A percentile compares a stretch with the other conserved stretches of the same genome.
These are phyloP conservation scores for Penicillium sp. DNA, from an alignment of 2,329 filamentous ascomycete genomes.

Conservation along the genomic window DNA sequence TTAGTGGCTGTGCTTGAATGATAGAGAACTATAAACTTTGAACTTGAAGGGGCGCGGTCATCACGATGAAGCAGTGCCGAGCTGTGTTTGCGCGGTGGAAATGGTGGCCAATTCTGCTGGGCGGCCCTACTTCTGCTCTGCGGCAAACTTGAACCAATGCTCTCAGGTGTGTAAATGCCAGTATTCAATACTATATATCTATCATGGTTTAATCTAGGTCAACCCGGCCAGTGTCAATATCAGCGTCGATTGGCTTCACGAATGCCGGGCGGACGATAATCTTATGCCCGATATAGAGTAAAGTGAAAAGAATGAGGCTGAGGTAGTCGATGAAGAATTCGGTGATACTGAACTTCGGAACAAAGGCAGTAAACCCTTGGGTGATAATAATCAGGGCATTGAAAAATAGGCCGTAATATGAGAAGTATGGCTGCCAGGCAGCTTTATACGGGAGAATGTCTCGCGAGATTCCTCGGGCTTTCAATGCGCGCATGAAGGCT, in stretches of 20 bases:
- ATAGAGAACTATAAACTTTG: too few species aligned
- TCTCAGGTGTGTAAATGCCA: too few species aligned
- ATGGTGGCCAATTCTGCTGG: background rate
- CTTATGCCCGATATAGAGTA: background rate
- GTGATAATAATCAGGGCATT: slow-evolving; percentile 1
- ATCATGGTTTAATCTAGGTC: background rate
- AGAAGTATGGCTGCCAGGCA: background rate
- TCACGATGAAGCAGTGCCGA: too few species aligned
- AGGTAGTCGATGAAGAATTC: slow-evolving; percentile 5
- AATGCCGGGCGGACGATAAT: background rate
- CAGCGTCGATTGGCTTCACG: background rate
- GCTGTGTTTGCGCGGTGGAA: too few species aligned
- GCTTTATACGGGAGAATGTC: slow-evolving; percentile 1
- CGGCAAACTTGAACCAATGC: too few species aligned
- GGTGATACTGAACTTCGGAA: background rate
- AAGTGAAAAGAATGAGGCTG: background rate
- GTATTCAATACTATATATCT: background rate
- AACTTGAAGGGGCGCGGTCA: too few species aligned
- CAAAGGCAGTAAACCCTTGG: background rate
- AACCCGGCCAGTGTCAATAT: background rate
- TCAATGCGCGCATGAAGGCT: slow-evolving; percentile 3
- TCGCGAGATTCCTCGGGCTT: background rate
- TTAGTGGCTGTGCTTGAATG: too few species aligned
- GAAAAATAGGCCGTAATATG: slow-evolving; percentile 1
- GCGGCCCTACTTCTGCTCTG: too few species aligned